Evolutionary conservation across 805 yeast genomes (phyloP), one percentile per base, ranked within the genome.

Genomic region (Hanseniaspora lachancei): DNA sequence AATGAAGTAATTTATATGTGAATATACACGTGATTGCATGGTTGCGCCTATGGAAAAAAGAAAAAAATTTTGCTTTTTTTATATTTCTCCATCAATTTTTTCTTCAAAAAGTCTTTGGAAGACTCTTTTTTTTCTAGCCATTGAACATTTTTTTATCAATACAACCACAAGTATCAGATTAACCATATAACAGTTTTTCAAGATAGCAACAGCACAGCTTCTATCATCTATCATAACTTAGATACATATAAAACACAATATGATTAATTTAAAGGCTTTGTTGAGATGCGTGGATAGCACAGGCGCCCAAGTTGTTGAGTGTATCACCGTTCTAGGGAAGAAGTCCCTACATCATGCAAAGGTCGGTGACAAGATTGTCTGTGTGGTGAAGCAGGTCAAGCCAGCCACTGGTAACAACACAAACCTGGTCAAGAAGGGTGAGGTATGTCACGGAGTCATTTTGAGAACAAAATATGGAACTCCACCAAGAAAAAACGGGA

Each of bases 211-310:
- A 27, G 12, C 23, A 9, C 16, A 48, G 3, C n/a, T n/a, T 16
- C 6, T 29, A 18, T 12, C 18, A 41, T 20, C 24, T 21, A 13
- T 5, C 10, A 32, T 18, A 27, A 34, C 18, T 8, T 16, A 32
- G 10, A 24, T 21, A 38, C 2, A 23, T 10, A 23, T 18, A 39
- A 3, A 34, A 29, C 5, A 20, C 34, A 68, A 47, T 34, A 91
- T 91, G 98, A 80, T 91, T 54, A 88, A 87, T 71, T 78, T 91
- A 64, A 91, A 91, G 73, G 76, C 96, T 16, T 74, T 93, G 69
- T 72, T 89, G 55, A 89, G 85, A 68, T 96, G 89, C 60, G 86
- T 91, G 59, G 98, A 91, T 71, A 91, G 91, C 76, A 84, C 96
- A 23, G 95, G 97, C 32, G 98, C 97, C 3, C 86, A 85, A 68